A percentile compares a stretch with the other conserved stretches of the same genome.
Conservation (phyloP, 1,284 basidiomycete genomes). For the Neonothopanus nambi region DNA sequence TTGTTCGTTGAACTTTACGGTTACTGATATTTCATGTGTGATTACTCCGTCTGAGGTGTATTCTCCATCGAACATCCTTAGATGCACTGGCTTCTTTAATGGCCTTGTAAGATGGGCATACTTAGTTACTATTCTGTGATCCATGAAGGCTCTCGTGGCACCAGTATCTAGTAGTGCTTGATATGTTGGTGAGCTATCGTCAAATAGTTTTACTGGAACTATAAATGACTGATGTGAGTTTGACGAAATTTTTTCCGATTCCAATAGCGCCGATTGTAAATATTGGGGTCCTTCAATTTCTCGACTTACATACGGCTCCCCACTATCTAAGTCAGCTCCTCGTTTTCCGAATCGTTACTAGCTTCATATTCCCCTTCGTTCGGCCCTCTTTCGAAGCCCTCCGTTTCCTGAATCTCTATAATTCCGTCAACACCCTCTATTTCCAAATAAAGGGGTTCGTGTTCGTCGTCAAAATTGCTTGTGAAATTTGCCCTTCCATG, state of each 20-base stretch:
- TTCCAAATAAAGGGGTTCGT: not conserved
- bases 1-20: too few species aligned
- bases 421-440: not conserved
- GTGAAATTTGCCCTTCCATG: not conserved
- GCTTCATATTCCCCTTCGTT: not conserved
- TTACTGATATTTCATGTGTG: too few species aligned
- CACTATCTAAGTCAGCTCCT: not conserved
- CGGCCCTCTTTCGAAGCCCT: not conserved
- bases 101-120: too few species aligned
- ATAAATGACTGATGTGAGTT: not conserved
- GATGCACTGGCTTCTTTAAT: too few species aligned
- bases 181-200: not conserved
- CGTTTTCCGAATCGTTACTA: not conserved
- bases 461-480: not conserved
- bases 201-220: not conserved
- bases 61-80: too few species aligned
- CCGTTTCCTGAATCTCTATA: too few species aligned
- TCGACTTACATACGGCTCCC: not conserved
- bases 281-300: not conserved
- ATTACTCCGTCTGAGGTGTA: too few species aligned
- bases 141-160: conserved; percentile 3
- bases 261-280: not conserved
- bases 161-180: not conserved
- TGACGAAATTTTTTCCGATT: not conserved
- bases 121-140: not conserved